Conservation (phyloP, 2,329 filamentous ascomycete species). For the Colletotrichum navitas region DNA sequence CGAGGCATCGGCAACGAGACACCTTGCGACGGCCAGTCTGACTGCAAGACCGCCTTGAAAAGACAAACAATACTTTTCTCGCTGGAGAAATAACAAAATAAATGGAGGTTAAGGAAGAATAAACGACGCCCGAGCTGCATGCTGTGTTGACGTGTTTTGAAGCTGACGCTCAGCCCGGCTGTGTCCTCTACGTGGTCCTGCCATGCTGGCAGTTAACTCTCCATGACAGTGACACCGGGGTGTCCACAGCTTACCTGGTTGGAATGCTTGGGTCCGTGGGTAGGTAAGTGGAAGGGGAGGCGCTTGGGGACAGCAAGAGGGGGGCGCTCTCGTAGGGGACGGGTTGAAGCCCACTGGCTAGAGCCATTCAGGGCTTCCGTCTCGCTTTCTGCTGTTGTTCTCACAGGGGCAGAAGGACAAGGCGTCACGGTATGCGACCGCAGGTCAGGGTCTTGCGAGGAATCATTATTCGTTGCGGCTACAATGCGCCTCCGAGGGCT, state of each 20-base stretch:
- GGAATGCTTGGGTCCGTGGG: not conserved
- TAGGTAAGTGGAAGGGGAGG: not conserved
- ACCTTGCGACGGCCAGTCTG: not conserved
- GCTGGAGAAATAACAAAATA: not conserved
- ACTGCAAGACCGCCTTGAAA: not conserved
- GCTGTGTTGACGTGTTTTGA: not conserved
- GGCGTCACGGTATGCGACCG: not conserved
- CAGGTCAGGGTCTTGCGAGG: not conserved
- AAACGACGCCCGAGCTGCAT: not conserved
- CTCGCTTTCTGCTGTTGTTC: not conserved
- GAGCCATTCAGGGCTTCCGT: not conserved
- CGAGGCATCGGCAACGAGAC: not conserved
- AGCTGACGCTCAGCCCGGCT: not conserved
- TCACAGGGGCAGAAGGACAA: not conserved
- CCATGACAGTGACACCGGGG: not conserved
- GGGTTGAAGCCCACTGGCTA: not conserved
- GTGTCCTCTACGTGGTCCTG: not conserved
- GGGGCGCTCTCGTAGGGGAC: not conserved
- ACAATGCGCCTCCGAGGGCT: not conserved
- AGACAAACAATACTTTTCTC: not conserved
- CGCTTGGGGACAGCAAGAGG: not conserved
- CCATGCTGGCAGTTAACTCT: slow-evolving; percentile 4
- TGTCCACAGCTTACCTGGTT: not conserved
- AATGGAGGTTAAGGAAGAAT: too few species aligned
- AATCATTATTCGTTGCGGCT: slow-evolving; percentile 6